phyloP scores from a whole-genome alignment of 768 basidiomycete genomes.

The Suillus bovinus region DNA sequence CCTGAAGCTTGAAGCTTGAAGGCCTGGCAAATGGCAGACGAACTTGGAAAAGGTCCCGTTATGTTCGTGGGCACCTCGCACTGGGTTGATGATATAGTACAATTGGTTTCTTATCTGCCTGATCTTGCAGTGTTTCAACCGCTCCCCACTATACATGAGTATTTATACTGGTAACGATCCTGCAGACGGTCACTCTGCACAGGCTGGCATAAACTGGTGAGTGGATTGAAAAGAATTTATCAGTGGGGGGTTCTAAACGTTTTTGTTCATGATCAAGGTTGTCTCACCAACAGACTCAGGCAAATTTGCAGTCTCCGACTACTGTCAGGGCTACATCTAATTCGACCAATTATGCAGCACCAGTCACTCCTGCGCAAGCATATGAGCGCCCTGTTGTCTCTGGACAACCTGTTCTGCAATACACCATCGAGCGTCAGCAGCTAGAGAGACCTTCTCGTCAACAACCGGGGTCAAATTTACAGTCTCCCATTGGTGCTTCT shows the following conservation, averaged over 20 bases:
- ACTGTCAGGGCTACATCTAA: neutral
- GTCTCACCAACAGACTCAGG: neutral
- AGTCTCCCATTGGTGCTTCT: slow-evolving; percentile 8
- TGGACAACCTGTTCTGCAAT: slow-evolving; percentile 15
- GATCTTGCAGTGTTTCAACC: neutral
- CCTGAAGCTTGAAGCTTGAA: too few species aligned
- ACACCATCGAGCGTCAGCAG: slow-evolving; percentile 23
- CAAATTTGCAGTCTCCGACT: neutral
- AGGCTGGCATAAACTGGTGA: neutral
- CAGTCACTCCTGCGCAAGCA: slow-evolving; percentile 23
- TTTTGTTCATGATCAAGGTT: neutral
- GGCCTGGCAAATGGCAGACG: neutral
- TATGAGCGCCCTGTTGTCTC: slow-evolving; percentile 18
- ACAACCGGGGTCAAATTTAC: slow-evolving; percentile 5
- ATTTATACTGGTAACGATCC: neutral
- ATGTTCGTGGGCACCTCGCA: neutral
- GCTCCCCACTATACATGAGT: neutral
- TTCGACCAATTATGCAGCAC: neutral
- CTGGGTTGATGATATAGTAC: neutral
- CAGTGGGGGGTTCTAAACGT: neutral
- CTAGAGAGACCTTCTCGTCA: slow-evolving; percentile 5
- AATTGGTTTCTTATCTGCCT: too few species aligned
- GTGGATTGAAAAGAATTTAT: neutral
- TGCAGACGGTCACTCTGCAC: neutral
- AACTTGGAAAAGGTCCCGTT: neutral